Conservation (phyloP, 345 rosid genomes). For the Boechera divaricarpa region DNA sequence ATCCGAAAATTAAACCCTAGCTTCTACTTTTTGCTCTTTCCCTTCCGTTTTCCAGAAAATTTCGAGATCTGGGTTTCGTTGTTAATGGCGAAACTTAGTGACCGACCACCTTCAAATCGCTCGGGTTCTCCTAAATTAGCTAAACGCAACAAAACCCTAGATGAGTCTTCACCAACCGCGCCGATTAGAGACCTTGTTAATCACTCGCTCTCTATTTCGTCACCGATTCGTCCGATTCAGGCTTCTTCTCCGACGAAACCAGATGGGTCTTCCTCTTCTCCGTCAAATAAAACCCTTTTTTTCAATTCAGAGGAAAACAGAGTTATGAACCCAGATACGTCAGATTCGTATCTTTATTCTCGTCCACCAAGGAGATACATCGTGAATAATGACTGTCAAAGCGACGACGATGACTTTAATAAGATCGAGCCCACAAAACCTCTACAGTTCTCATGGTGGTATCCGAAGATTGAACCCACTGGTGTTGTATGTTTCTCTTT, state of each 20-base stretch:
- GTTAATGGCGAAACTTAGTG: conserved; percentile 25
- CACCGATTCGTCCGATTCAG: conserved; percentile 30
- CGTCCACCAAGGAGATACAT: conserved; percentile 1
- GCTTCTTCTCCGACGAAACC: conserved; percentile 23
- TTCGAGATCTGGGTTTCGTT: not conserved
- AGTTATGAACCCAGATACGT: not conserved
- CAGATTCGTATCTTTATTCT: conserved; percentile 13
- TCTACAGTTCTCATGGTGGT: not conserved
- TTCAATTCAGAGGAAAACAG: not conserved
- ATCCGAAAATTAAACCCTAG: conserved; percentile 32
- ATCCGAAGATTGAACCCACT: conserved; percentile 25
- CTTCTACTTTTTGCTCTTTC: not conserved
- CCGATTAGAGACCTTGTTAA: conserved; percentile 27
- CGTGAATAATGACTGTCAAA: not conserved
- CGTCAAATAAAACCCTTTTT: conserved; percentile 24
- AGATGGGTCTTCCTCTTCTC: conserved; percentile 3
- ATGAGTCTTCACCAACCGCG: conserved; percentile 33
- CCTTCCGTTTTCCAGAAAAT: not conserved
- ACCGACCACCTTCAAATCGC: not conserved
- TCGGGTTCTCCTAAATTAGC: not conserved
- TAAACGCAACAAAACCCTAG: conserved; percentile 33
- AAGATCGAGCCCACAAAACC: not conserved
- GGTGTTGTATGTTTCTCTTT: conserved; percentile 47
- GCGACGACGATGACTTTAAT: not conserved
- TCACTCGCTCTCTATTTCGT: conserved; percentile 24